These are phyloP conservation scores for Diaporthe caulivora DNA, from an alignment of 2,329 filamentous ascomycete species.

Conservation along the genomic window DNA sequence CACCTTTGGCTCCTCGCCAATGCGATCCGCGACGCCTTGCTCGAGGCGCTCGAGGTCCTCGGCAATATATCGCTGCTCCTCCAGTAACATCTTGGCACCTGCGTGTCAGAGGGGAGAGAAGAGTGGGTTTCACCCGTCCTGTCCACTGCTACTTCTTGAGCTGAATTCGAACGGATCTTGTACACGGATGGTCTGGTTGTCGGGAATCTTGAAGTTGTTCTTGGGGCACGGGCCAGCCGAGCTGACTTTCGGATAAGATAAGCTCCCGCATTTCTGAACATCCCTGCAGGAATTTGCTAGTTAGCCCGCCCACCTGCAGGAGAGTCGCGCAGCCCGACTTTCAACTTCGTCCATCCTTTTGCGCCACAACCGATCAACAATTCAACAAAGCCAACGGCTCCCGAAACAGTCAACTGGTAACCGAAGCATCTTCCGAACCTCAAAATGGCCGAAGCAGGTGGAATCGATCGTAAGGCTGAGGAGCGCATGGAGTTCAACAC, in stretches of 20 bases:
- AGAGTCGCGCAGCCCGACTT: not conserved
- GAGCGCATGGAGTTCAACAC: conserved; percentile 98
- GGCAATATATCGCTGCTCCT: conserved; percentile 93
- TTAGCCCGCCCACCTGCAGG: conserved; percentile 27
- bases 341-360: conserved; percentile 27
- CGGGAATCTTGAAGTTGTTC: conserved; percentile 3
- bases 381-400: conserved; percentile 18
- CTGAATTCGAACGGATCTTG: not conserved
- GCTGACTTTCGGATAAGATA: conserved; percentile 37
- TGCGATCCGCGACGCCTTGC: conserved; percentile 90
- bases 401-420: not conserved
- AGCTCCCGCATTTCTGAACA: conserved; percentile 26
- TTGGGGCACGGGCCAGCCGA: conserved; percentile 10
- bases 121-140: not conserved
- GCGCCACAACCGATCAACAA: not conserved
- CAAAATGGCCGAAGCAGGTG: conserved; percentile 85
- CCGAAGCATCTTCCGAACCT: conserved; percentile 14
- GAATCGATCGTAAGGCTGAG: conserved; percentile 91
- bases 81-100: conserved; percentile 77
- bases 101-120: not conserved
- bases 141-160: not conserved
- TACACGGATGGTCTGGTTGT: not conserved
- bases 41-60: conserved; percentile 97
- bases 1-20: conserved; percentile 89
- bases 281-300: conserved; percentile 39